Base-by-base conservation (phyloP, 179 eudicot genomes). In the Camellia oleifera region DNA sequence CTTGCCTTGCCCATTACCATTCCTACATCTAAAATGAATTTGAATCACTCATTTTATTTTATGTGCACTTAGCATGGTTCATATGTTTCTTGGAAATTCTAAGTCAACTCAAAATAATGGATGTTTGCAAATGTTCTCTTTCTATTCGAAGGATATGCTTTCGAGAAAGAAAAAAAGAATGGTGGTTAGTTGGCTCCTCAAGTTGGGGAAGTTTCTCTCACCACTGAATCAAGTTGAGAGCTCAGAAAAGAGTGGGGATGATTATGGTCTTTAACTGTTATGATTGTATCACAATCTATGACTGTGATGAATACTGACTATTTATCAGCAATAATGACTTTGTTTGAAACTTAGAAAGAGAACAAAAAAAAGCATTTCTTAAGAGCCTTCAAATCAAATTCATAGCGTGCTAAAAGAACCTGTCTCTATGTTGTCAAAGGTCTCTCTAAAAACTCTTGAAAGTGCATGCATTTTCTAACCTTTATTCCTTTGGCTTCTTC, bases 131-230 rank as follows among this genome's bases (percentile, higher is more conserved):
- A 32, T 32, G 40, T 14, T 77, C 65, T 66, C 9, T 52, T 52
- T 14, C 62, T 14, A 23, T 17, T 66, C 23, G 10, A 14, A 13
- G 79, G 26, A 67, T 26, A 78, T 56, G 44, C 56, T 57, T 56
- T 32, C 42, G 15, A 32, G 32, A n/a, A 56, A 26, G 48, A 23
- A 45, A 77, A 72, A 32, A 32, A 23, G 18, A 32, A 15, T 32
- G 73, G 73, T 17, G 69, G 5, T 17, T 5, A 20, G 69, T 14
- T 69, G 67, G 81, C 67, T 78, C 81, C 81, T 5, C 42, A 69
- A 69, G 44, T n/a, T 44, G 68, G 75, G 81, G 81, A 78, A 78
- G 75, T 20, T 42, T 44, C 75, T 56, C 18, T n/a, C 65, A 14
- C 53, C 12, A 67, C 64, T 67, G 6, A 52, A 48, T 13, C 23